Evolutionary conservation across 306 rosid genomes (phyloP), one percentile per base, ranked within the genome.

Genomic region (Cicer judaicum): DNA sequence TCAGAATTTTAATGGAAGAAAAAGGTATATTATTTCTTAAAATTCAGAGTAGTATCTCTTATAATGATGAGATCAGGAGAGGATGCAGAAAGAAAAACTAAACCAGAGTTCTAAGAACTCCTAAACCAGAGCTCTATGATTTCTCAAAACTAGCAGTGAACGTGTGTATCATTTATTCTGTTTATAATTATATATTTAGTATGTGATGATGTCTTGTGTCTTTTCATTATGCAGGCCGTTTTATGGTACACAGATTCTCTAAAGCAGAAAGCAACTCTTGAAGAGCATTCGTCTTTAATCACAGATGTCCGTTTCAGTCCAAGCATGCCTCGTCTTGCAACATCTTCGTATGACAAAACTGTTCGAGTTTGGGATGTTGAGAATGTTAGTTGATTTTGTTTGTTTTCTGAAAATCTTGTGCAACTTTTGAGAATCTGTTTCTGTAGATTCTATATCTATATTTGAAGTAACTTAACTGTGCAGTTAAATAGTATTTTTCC

Each of bases 341-440:
- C 99, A 54, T 92, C 97, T 80, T 94, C 99, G 40, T 92, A 92
- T 46, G 99, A 94, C 85, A 90, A 87, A 87, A 94, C 97, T 66
- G 99, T 94, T 82, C 76, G 97, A 77, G 99, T 94, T 77, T 94
- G 99, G 99, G 99, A 92, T 84, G 97, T 88, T 21, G 99, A 94
- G 34, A 94, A 85, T 84, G 99, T 92, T 67, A 90, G 96, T 92
- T 42, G 19, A 75, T 69, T 24, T 11, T 21, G 10, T 50, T 74
- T 77, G 15, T 70, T 63, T 78, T 29, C 24, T 66, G 19, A 19
- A 15, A 36, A 24, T 39, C 24, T 2, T 71, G 41, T 77, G 49
- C 44, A 15, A 39, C 10, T 75, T 55, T 36, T 10, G 55, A 12
- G 66, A 15, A 49, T 14, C 40, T 39, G 3, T 53, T 53, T 53